A percentile compares a stretch with the other conserved stretches of the same genome.
Evolutionary conservation across 2,329 filamentous ascomycete species (phyloP).

Genomic region (Cladorrhinum sp.): DNA sequence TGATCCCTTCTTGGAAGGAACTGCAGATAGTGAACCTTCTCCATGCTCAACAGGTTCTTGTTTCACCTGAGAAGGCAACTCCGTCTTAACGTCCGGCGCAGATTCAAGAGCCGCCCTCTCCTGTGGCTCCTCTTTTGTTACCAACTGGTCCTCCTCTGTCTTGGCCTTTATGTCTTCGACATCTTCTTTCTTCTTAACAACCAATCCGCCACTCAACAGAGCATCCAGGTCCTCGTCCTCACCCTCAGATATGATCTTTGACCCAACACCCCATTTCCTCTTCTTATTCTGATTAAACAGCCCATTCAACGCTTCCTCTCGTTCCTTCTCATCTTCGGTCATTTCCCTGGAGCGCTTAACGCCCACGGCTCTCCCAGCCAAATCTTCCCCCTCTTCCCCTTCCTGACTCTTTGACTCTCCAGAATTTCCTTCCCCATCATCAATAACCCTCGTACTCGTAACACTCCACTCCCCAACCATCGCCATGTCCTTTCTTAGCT

Average conservation of each 20-base stretch:
- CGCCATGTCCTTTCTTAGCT: conserved; percentile 75
- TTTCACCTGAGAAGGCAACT: conserved; percentile 23
- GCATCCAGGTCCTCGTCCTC: conserved; percentile 61
- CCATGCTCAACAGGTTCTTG: conserved; percentile 41
- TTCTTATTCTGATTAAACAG: conserved; percentile 55
- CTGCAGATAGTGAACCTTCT: neutral
- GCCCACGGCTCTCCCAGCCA: conserved; percentile 20
- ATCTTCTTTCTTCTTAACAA: conserved; percentile 33
- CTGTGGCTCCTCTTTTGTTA: conserved; percentile 40
- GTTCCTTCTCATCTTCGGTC: conserved; percentile 60
- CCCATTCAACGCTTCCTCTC: conserved; percentile 55
- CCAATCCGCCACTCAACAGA: conserved; percentile 45
- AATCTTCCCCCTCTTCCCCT: conserved; percentile 32
- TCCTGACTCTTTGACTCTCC: conserved; percentile 34
- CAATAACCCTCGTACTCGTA: conserved; percentile 59
- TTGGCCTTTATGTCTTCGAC: conserved; percentile 34
- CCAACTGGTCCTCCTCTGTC: conserved; percentile 37
- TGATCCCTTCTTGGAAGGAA: conserved; percentile 25
- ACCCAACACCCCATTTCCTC: conserved; percentile 52
- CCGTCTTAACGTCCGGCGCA: neutral
- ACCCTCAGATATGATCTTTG: conserved; percentile 46
- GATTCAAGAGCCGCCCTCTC: conserved; percentile 11
- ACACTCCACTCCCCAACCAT: conserved; percentile 87
- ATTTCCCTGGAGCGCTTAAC: conserved; percentile 57
- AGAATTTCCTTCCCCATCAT: conserved; percentile 38